Evolutionary conservation across 441 rosid genomes (phyloP), one percentile per base, ranked within the genome.

Genomic region (Euphorbia celastroides): DNA sequence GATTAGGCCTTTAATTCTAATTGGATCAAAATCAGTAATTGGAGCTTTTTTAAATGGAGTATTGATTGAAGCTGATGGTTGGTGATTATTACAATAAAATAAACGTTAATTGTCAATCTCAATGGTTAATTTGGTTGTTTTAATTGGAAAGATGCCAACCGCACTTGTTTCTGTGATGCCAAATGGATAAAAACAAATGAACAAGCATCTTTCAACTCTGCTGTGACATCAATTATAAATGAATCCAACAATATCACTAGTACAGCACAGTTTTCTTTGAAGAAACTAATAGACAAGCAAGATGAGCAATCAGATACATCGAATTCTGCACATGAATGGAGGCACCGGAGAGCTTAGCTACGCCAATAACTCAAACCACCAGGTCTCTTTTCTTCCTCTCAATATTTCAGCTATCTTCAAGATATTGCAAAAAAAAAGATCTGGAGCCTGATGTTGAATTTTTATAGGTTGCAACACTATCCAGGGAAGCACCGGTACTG

Each of bases 301-400:
- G 16, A 60, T 17, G 38, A 61, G 44, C 67, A 55, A 65, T 7
- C 31, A 66, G 55, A 42, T 69, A 31, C 60, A 74, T 60, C 50
- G 27, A 50, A 30, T 74, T 1, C 66, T 65, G 5, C 63, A 59
- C 36, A 74, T 74, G 77, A 74, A 74, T 30, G 77, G 74, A 54
- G 77, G 77, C 11, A 26, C 48, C 5, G 77, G 70, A 25, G 70
- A 74, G 23, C 67, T 65, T 12, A 74, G 77, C 74, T 74, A 74
- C 22, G 74, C 77, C 58, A 52, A 19, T 30, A 74, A 69, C 70
- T 69, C 74, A 5, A 65, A 69, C 50, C 7, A 27, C 34, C 74
- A 70, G 78, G 74, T 73, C 41, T 32, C 19, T 54, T 52, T 31
- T 14, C 31, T 26, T 17, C 13, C 13, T 32, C 31, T 11, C 14